Conservation (phyloP, 1,284 basidiomycete species). For the Coniferiporia sulphurascens region DNA sequence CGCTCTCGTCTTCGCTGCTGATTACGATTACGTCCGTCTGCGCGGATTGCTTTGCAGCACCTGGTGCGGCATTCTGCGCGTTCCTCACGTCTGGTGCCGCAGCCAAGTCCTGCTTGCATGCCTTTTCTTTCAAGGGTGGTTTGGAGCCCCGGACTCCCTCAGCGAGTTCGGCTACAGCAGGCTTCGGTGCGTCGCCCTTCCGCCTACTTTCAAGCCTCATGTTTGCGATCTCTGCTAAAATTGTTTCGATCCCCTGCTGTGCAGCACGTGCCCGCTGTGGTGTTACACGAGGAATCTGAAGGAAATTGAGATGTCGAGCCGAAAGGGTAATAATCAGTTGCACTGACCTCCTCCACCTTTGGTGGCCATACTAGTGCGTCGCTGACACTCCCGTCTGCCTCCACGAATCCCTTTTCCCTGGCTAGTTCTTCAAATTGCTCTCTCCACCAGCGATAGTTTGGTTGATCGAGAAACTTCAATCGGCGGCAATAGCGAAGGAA, state of each 20-base stretch:
- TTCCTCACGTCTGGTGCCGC: neutral
- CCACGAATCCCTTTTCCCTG: conserved; percentile 46
- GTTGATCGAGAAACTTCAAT: conserved; percentile 59
- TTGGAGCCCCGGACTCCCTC: neutral
- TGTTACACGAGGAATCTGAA: neutral
- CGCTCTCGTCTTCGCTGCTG: conserved; percentile 41
- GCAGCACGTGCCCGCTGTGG: neutral
- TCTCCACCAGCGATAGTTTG: conserved; percentile 61
- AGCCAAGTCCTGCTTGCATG: neutral
- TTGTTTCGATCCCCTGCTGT: neutral
- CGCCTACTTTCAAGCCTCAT: conserved; percentile 5
- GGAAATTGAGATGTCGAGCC: neutral
- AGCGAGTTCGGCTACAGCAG: neutral
- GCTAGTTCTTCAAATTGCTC: conserved; percentile 55
- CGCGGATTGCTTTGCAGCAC: conserved; percentile 14
- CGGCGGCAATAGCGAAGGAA: conserved; percentile 65
- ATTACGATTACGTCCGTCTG: conserved; percentile 42
- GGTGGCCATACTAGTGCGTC: conserved; percentile 71
- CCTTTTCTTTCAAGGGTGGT: neutral
- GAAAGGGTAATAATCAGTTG: conserved; percentile 37
- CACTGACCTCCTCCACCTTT: conserved; percentile 33
- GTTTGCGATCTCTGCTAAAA: conserved; percentile 13
- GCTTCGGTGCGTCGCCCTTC: neutral
- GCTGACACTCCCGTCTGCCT: conserved; percentile 30
- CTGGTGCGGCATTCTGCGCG: neutral